Evolutionary conservation across 1,284 basidiomycete species (phyloP), one percentile per base, ranked within the genome.

Genomic region (Boletus smithii): DNA sequence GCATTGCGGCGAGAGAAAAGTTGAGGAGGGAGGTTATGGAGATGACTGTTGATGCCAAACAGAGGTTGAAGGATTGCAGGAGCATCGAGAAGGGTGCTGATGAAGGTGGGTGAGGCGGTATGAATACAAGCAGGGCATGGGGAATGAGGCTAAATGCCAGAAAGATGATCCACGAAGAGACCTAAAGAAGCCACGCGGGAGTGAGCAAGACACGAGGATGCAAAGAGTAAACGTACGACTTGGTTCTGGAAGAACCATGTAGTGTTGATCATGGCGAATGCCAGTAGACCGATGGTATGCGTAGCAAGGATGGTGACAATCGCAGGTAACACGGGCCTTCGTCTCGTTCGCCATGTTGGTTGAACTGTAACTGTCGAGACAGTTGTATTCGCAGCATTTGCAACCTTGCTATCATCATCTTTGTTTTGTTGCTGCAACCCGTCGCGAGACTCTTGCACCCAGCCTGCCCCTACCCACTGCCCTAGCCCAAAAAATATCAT

Each of bases 11-110:
- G 16, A 95, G 81, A 4, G 89, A 91, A 68, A 93, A 95, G 67
- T 95, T 97, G 60, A 95, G 81, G 50, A 95, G 84, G 5, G 90
- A 86, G 16, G 82, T 83, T 38, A 90, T 81, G 20, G 91, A 91
- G 56, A 95, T 82, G 48, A 93, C 73, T 5, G 90, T 85, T 13
- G 91, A 91, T 38, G 88, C 79, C 42, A 88, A 66, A 66, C 93
- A 84, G 41, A 92, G 73, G 60, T 83, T 83, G 55, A 89, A 68
- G 2, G 87, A 72, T 56, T 88, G 83, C 29, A 92, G 70, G n/a
- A 86, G 65, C 30, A 66, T 56, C 34, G 74, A 70, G 18, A 76
- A 56, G 1, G 81, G 70, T 14, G 73, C 74, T 2, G 53, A 50
- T 22, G 50, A 61, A 8, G 53, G 48, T 27, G 51, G 32, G 8